Evolutionary conservation across 352 stramenopile genomes (phyloP).

Genomic region (Phytopythium vexans): DNA sequence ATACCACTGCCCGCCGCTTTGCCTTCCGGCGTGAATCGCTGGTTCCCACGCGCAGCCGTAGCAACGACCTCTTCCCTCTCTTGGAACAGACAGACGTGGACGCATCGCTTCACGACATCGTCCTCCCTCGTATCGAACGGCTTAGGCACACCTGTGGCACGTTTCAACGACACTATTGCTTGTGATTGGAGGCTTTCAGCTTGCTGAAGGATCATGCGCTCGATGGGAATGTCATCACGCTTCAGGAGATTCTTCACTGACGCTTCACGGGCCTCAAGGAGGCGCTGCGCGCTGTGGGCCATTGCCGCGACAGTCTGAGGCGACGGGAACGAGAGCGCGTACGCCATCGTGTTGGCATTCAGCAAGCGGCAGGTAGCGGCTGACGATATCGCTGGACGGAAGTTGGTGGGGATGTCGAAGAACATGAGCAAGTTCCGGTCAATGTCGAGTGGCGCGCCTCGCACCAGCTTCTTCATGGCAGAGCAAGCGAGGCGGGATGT

Average conservation of each 20-base stretch:
- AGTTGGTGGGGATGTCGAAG: slow-evolving; percentile 79
- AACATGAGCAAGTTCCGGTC: slow-evolving; percentile 71
- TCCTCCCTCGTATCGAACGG: slow-evolving; percentile 75
- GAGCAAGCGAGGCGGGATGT: slow-evolving; percentile 49
- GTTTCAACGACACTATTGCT: slow-evolving; percentile 75
- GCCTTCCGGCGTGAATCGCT: neutral
- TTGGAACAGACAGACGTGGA: slow-evolving; percentile 77
- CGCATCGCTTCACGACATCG: slow-evolving; percentile 75
- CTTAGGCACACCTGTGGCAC: slow-evolving; percentile 62
- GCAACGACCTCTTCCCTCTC: slow-evolving; percentile 33
- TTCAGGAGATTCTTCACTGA: slow-evolving; percentile 21
- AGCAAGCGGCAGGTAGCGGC: slow-evolving; percentile 40
- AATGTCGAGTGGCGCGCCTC: slow-evolving; percentile 60
- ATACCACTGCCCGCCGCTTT: slow-evolving; percentile 22
- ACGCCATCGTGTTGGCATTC: slow-evolving; percentile 57
- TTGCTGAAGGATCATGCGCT: slow-evolving; percentile 43
- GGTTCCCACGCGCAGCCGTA: neutral
- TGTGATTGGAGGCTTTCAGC: slow-evolving; percentile 52
- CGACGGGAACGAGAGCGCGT: slow-evolving; percentile 69
- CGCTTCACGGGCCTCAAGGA: slow-evolving; percentile 25
- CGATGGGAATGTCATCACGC: slow-evolving; percentile 23
- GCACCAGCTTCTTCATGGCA: slow-evolving; percentile 76
- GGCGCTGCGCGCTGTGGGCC: slow-evolving; percentile 16
- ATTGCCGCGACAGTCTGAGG: slow-evolving; percentile 58
- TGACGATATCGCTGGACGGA: slow-evolving; percentile 62